Base-by-base conservation (phyloP, 2,329 filamentous ascomycete genomes). In the Beauveria australis region DNA sequence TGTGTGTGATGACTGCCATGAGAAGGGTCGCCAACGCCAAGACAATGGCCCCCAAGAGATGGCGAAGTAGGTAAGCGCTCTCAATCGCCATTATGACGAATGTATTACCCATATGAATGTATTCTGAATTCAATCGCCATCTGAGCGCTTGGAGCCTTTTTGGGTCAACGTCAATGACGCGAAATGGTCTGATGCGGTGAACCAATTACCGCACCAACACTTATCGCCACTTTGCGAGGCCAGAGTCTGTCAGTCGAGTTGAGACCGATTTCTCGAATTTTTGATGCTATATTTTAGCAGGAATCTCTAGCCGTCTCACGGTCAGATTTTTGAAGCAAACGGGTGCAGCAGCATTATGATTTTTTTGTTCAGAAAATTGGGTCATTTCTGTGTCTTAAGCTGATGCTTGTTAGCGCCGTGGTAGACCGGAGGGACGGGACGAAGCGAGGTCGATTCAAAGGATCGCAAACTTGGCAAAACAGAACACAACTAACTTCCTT, bases 1-100 rank as follows among this genome's bases (percentile, higher is more conserved):
- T 70, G 61, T 81, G 79, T 8, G 69, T 44, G 14, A 53, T 18
- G n/a, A 62, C 33, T 5, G 18, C 24, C 5, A 41, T 18, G 19
- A 62, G 48, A 3, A 62, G 30, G 9, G 51, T 33, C 6, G 24
- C 9, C n/a, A 59, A 56, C 12, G 46, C 43, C 10, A 51, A 7
- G 10, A 5, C 8, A 4, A 18, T 18, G 18, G 49, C 48, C 7
- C 26, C 48, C 28, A 59, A 19, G 2, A 14, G 19, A 22, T 47
- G 41, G 5, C 24, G 6, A 44, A 53, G 28, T 16, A 44, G 8
- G 7, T 16, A 9, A 47, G 49, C 33, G 5, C 22, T 4, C 8
- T 37, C 26, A 3, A n/a, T 33, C 8, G 12, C 18, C 22, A 37
- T 9, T 1, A 8, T 8, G n/a, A 37, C 16, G 22, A 41, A 7